Conservation (phyloP, 768 basidiomycete species). For the Lactarius sanguifluus region DNA sequence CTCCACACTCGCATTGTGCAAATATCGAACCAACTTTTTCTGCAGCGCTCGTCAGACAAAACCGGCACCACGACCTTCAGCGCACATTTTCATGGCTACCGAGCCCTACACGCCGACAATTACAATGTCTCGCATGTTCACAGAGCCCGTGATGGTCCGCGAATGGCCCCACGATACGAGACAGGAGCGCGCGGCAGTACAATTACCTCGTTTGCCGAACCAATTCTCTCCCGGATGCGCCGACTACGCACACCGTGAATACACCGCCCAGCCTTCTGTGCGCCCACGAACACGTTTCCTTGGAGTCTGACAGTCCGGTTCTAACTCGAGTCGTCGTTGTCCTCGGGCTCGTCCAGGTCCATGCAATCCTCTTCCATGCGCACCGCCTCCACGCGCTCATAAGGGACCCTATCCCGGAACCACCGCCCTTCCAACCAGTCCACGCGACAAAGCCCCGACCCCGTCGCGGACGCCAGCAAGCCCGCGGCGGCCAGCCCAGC, state of each 20-base stretch:
- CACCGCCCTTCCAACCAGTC: slow-evolving; percentile 81
- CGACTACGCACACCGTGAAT: background rate
- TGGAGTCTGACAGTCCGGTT: background rate
- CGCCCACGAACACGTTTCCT: background rate
- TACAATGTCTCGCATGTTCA: too few relatives aligned
- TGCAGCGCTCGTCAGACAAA: too few relatives aligned
- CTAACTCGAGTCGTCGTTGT: slow-evolving; percentile 36
- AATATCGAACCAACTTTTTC: too few relatives aligned
- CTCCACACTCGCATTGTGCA: too few relatives aligned
- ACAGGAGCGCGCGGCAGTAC: too few relatives aligned
- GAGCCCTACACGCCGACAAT: too few relatives aligned
- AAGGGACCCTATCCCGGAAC: slow-evolving; percentile 64
- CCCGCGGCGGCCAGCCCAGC: slow-evolving; percentile 60
- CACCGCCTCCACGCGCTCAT: slow-evolving; percentile 59
- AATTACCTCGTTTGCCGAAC: background rate
- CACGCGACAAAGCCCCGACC: slow-evolving; percentile 81
- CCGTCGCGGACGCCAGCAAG: slow-evolving; percentile 76
- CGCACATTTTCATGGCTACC: too few relatives aligned
- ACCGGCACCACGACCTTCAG: too few relatives aligned
- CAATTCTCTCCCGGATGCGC: background rate
- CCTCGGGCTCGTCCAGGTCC: slow-evolving; percentile 39
- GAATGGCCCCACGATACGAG: too few relatives aligned
- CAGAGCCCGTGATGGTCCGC: too few relatives aligned
- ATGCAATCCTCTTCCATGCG: slow-evolving; percentile 49
- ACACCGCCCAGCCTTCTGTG: background rate